Evolutionary conservation across 495 filamentous ascomycete genomes (phyloP), one percentile per base, ranked within the genome.

Genomic region (Xylaria flabelliformis): DNA sequence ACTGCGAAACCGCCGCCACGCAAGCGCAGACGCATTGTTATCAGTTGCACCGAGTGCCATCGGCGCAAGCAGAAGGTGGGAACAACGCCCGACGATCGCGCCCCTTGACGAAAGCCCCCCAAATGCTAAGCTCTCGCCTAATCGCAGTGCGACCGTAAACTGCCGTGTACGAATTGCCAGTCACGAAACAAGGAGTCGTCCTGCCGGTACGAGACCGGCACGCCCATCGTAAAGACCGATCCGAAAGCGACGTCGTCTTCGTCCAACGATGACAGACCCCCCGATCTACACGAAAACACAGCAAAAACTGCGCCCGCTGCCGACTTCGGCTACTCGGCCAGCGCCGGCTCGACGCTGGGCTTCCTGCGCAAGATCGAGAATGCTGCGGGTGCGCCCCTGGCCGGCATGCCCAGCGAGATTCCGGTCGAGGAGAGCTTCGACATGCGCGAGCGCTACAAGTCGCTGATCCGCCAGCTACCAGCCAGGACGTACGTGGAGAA

Each of bases 11-110:
- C 80, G 70, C 80, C 80, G 24, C 81, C 80, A 7, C 80, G 80
- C 68, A 90, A 91, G 77, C 85, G 90, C 68, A 87, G 86, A 68
- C 85, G 88, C 51, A 85, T 86, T 48, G 85, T 90, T 42, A 88
- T 90, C 29, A 89, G 86, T 0, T 91, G 89, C 73, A 88, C 84
- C 21, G 88, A 91, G 75, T 91, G 89, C 67, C 88, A 91, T 75
- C 80, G 88, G 64, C 83, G 88, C 64, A 91, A 90, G 75, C 88
- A 90, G 77, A 90, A 90, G 85, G 88, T 87, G 24, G 44, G 75
- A 55, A 3, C 39, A 32, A n/a, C 39, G 21, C 62, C 48, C 70
- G 63, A 42, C 69, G 56, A 64, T 64, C 32, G 44, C 56, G 71
- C 61, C 64, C 56, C 56, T 41, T 59, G 24, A 62, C 50, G 67